Conservation (phyloP, 768 basidiomycete genomes). For the Tulasnella sp. region DNA sequence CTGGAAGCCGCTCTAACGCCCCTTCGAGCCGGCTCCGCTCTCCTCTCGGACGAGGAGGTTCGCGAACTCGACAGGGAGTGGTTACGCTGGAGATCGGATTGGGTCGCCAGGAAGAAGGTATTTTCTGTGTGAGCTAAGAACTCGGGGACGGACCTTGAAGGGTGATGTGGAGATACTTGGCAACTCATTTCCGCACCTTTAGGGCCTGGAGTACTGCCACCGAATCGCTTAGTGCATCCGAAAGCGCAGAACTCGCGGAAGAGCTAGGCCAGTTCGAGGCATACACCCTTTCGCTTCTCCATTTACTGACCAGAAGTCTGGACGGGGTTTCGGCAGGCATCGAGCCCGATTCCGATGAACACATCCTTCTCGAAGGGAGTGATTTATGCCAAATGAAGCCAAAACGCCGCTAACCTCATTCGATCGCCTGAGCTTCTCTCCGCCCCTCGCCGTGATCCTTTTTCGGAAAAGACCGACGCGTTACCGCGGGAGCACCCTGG, state of each 20-base stretch:
- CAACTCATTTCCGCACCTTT: not conserved
- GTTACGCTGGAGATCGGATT: slow-evolving; percentile 72
- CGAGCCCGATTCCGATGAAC: slow-evolving; percentile 68
- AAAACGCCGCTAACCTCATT: slow-evolving; percentile 16
- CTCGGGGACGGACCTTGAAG: not conserved
- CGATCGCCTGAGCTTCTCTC: not conserved
- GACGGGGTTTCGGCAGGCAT: slow-evolving; percentile 32
- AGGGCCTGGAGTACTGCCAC: slow-evolving; percentile 72
- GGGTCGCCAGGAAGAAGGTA: slow-evolving; percentile 65
- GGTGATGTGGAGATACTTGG: not conserved
- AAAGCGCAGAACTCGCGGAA: slow-evolving; percentile 58
- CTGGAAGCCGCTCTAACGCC: slow-evolving; percentile 49
- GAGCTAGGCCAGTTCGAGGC: slow-evolving; percentile 46
- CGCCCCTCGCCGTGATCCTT: not conserved
- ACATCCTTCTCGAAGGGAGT: slow-evolving; percentile 53
- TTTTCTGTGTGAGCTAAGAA: slow-evolving; percentile 56
- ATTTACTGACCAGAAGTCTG: not conserved
- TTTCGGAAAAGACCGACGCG: not conserved
- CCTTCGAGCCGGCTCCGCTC: slow-evolving; percentile 56
- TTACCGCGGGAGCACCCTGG: not conserved
- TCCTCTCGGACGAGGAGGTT: slow-evolving; percentile 65
- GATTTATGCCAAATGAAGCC: slow-evolving; percentile 40
- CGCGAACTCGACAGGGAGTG: slow-evolving; percentile 64
- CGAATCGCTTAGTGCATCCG: slow-evolving; percentile 59
- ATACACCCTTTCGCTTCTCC: not conserved